These are phyloP conservation scores for Paratinospora sagittata DNA, from an alignment of 164 flowering plant genomes.

Conservation along the genomic window DNA sequence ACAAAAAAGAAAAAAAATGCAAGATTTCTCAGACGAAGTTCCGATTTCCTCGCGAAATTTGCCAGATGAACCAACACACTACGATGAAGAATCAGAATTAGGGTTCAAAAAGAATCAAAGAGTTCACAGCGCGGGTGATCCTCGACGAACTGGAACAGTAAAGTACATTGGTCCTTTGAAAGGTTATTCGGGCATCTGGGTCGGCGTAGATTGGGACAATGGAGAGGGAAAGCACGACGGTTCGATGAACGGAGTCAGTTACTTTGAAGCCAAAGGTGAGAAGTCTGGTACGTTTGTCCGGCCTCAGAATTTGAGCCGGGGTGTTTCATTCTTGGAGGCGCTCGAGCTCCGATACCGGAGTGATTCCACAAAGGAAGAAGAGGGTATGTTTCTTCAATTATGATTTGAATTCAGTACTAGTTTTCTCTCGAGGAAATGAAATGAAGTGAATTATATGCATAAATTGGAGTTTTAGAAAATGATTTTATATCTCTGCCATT, in stretches of 20 bases:
- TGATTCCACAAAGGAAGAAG: constrained; percentile 66
- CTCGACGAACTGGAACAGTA: constrained; percentile 64
- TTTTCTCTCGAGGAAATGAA: too few relatives aligned
- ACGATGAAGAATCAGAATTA: not conserved
- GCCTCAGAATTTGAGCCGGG: constrained; percentile 48
- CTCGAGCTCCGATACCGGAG: constrained; percentile 53
- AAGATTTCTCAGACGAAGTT: constrained; percentile 2
- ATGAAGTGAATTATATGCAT: not conserved
- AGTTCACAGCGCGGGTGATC: constrained; percentile 54
- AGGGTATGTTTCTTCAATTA: constrained; percentile 34
- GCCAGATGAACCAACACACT: constrained; percentile 8
- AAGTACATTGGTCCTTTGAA: constrained; percentile 68
- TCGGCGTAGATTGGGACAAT: constrained; percentile 94
- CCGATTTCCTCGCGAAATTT: not conserved
- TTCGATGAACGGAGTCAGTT: constrained; percentile 55
- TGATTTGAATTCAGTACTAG: not conserved
- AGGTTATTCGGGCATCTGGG: constrained; percentile 69
- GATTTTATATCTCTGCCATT: not conserved
- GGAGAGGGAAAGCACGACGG: constrained; percentile 91
- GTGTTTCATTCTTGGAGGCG: constrained; percentile 69
- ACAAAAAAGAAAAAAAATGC: constrained; percentile 2
- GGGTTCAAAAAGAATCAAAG: constrained; percentile 56
- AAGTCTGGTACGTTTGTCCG: constrained; percentile 74
- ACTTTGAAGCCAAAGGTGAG: constrained; percentile 50
- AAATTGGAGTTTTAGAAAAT: not conserved